These are phyloP conservation scores for Nemania sp. DNA, from an alignment of 2,329 filamentous ascomycete genomes.

Conservation along the genomic window DNA sequence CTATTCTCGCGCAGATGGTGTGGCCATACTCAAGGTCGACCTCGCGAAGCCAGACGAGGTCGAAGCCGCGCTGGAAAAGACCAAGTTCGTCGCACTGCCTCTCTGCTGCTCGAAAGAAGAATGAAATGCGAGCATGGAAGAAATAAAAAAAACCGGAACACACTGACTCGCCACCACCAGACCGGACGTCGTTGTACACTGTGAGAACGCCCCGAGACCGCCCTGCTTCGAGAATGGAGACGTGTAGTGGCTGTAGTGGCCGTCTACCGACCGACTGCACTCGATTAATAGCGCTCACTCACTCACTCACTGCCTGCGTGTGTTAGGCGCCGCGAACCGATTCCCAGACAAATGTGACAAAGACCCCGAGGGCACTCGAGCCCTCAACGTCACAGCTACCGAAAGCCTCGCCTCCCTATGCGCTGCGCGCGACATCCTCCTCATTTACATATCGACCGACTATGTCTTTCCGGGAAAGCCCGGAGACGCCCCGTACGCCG, in stretches of 20 bases:
- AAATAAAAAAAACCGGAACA: constrained; percentile 8
- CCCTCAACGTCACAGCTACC: constrained; percentile 76
- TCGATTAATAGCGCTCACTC: neutral
- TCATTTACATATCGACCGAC: constrained; percentile 82
- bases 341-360: constrained; percentile 85
- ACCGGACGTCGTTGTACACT: constrained; percentile 80
- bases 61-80: constrained; percentile 54
- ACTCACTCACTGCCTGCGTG: neutral
- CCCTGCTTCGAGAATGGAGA: neutral
- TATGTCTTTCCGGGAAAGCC: constrained; percentile 75
- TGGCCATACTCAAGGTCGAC: constrained; percentile 66
- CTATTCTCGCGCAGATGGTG: constrained; percentile 72
- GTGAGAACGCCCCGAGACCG: constrained; percentile 54
- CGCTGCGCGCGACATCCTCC: constrained; percentile 61
- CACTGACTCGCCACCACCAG: constrained; percentile 46
- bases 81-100: constrained; percentile 52
- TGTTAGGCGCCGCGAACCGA: constrained; percentile 78
- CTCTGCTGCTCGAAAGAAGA: neutral
- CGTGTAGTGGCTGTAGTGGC: neutral
- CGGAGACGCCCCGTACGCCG: constrained; percentile 84
- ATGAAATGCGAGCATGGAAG: no score
- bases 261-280: neutral
- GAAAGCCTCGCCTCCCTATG: constrained; percentile 68
- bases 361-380: constrained; percentile 74
- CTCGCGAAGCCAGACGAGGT: constrained; percentile 54